A percentile compares a stretch with the other conserved stretches of the same genome.
These are phyloP conservation scores for Dichotomopilus funicola DNA, from an alignment of 2,329 filamentous ascomycete genomes.

Conservation along the genomic window DNA sequence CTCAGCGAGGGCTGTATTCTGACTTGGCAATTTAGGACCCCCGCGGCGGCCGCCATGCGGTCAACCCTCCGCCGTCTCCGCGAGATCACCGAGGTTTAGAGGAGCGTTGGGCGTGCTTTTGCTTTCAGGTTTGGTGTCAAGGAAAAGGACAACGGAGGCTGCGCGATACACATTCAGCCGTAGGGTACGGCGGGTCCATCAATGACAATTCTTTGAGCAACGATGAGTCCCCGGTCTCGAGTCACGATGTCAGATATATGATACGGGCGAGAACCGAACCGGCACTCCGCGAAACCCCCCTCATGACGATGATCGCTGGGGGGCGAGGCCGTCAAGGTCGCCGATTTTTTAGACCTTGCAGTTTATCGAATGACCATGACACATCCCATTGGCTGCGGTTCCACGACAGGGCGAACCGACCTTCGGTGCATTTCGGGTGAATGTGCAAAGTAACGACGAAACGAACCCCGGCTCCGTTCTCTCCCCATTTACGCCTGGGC, in stretches of 20 bases:
- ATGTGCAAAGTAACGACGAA: conserved; percentile 7
- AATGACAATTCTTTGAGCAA: conserved; percentile 26
- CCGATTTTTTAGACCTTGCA: conserved; percentile 13
- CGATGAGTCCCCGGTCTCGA: conserved; percentile 15
- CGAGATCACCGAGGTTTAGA: conserved; percentile 93
- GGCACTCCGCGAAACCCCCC: conserved; percentile 5
- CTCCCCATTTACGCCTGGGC: conserved; percentile 1
- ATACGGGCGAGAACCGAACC: conserved; percentile 13
- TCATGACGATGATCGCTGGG: conserved; percentile 13
- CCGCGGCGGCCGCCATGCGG: conserved; percentile 87
- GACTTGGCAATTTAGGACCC: conserved; percentile 54
- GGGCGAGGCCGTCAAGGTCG: conserved; percentile 12
- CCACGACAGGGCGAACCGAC: not conserved
- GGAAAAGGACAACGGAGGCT: conserved; percentile 27
- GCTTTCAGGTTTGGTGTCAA: conserved; percentile 27
- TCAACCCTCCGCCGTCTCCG: conserved; percentile 95
- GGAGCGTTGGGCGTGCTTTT: conserved; percentile 25
- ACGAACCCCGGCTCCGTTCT: no score
- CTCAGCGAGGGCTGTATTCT: not conserved
- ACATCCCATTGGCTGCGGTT: conserved; percentile 8
- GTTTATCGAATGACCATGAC: conserved; percentile 16
- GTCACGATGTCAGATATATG: conserved; percentile 17
- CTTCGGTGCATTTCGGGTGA: conserved; percentile 3
- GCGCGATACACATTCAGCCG: conserved; percentile 24
- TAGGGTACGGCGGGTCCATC: conserved; percentile 24